A percentile compares a stretch with the other conserved stretches of the same genome.
Conservation (phyloP, 2,329 filamentous ascomycete genomes). For the Pleurostoma richardsiae region DNA sequence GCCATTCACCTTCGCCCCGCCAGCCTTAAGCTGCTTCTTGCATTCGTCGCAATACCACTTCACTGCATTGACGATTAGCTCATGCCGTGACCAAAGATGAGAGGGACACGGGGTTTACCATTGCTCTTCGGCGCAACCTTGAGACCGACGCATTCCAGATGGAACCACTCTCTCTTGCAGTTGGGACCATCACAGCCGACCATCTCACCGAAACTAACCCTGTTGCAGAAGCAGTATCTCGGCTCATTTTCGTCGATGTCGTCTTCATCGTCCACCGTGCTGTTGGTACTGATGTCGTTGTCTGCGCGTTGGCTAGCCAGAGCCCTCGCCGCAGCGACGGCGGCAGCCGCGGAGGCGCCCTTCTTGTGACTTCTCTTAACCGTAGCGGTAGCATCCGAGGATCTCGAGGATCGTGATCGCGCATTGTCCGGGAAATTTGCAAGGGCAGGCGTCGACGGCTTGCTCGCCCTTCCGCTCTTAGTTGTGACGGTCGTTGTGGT, state of each 20-base stretch:
- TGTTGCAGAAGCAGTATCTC: constrained; percentile 74
- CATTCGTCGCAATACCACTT: constrained; percentile 84
- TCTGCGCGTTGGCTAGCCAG: constrained; percentile 9
- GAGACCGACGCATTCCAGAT: constrained; percentile 74
- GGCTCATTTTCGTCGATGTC: constrained; percentile 66
- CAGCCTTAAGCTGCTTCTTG: constrained; percentile 58
- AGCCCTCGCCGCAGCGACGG: constrained; percentile 32
- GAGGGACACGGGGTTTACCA: constrained; percentile 37
- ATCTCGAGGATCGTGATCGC: constrained; percentile 49
- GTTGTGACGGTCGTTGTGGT: constrained; percentile 43
- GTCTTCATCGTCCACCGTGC: constrained; percentile 41
- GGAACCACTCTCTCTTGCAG: constrained; percentile 77
- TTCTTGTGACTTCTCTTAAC: constrained; percentile 59
- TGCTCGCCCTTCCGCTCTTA: constrained; percentile 62
- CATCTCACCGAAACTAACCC: constrained; percentile 80
- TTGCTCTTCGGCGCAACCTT: constrained; percentile 73
- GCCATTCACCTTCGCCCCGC: constrained; percentile 45
- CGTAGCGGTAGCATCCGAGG: constrained; percentile 26
- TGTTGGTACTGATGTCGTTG: constrained; percentile 17
- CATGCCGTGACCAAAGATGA: not conserved
- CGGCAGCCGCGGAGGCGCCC: constrained; percentile 34
- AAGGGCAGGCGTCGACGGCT: constrained; percentile 60
- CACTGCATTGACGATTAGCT: constrained; percentile 34
- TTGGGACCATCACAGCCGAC: constrained; percentile 72
- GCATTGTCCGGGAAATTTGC: constrained; percentile 53